Percentiles rank a stretch among this genome's conserved stretches.
phyloP scores from a whole-genome alignment of 495 filamentous ascomycete genomes.

The Podospora sp. region DNA sequence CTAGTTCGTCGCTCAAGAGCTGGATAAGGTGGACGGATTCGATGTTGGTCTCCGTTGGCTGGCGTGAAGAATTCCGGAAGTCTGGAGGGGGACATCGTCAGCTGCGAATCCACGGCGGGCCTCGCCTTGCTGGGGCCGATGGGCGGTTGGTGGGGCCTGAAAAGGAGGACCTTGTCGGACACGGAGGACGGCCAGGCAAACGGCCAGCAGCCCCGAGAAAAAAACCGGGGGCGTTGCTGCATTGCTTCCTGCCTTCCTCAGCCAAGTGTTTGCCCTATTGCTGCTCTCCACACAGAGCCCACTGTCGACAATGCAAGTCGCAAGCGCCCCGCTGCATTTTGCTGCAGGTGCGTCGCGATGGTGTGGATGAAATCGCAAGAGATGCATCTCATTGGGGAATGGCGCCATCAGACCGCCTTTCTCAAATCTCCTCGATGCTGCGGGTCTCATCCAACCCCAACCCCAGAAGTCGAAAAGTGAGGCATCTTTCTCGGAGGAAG shows the following conservation, averaged over 20 bases:
- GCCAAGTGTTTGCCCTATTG: neutral
- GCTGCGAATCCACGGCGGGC: neutral
- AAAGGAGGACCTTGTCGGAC: constrained; percentile 7
- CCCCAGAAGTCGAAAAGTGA: constrained; percentile 16
- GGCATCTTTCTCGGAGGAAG: neutral
- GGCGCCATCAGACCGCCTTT: constrained; percentile 37
- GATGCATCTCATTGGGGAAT: constrained; percentile 20
- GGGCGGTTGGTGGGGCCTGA: neutral
- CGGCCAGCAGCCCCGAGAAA: constrained; percentile 10
- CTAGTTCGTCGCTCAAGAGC: neutral
- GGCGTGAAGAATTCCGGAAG: neutral
- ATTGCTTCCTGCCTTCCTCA: neutral
- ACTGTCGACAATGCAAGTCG: constrained; percentile 16
- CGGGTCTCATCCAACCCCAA: constrained; percentile 25
- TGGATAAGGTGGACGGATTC: neutral
- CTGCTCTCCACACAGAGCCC: constrained; percentile 10
- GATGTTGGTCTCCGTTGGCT: neutral
- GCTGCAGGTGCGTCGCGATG: constrained; percentile 28
- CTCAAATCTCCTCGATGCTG: constrained; percentile 16
- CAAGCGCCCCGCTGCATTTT: constrained; percentile 19
- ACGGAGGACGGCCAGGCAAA: neutral
- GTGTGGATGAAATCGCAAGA: constrained; percentile 19
- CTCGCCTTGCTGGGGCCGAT: neutral
- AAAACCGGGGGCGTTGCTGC: neutral
- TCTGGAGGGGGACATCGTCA: neutral